Evolutionary conservation across 1,284 basidiomycete species (phyloP), one percentile per base, ranked within the genome.

Genomic region (Vanrija sp.): DNA sequence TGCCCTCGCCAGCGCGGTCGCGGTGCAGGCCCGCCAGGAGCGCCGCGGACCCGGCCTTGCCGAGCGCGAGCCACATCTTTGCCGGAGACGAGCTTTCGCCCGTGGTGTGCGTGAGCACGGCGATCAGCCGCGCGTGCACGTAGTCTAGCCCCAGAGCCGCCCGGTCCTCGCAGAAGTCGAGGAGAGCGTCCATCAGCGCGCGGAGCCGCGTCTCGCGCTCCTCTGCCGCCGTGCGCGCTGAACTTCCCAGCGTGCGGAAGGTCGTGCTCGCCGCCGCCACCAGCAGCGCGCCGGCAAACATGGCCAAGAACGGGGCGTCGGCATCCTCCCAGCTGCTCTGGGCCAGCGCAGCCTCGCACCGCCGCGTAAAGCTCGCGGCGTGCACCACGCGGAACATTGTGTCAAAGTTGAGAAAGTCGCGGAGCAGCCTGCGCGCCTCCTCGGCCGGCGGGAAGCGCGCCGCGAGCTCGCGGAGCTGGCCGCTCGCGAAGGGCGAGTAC

Each of bases 21-120:
- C 22, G 23, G 37, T 51, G 23, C 4, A 51, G 16, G 9, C 43
- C 49, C 4, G 16, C 37, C 3, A 51, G 36, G 0, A 51, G 44
- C 3, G 49, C 49, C 7, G 49, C 49, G 19, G 31, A 14, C 25
- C 45, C 45, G 15, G 49, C 49, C 23, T 38, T 37, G 37, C 43
- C 49, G 9, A 23, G 20, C 14, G 43, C 49, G 16, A 51, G 43
- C 23, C 25, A 51, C 14, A 36, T 19, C 14, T 18, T 19, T 2
- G 44, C 35, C 4, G 49, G 49, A 5, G 23, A 18, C 14, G n/a
- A 23, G n/a, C 14, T 22, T 7, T 18, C 22, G 10, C 49, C 49
- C 16, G 36, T 38, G n/a, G 20, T 24, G 19, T 35, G 25, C 3
- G 49, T 18, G 4, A 4, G 24, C 18, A 37, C 37, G 23, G 35